These are phyloP conservation scores for Tricholoma bakamatsutake DNA, from an alignment of 768 basidiomycete species.

Conservation along the genomic window DNA sequence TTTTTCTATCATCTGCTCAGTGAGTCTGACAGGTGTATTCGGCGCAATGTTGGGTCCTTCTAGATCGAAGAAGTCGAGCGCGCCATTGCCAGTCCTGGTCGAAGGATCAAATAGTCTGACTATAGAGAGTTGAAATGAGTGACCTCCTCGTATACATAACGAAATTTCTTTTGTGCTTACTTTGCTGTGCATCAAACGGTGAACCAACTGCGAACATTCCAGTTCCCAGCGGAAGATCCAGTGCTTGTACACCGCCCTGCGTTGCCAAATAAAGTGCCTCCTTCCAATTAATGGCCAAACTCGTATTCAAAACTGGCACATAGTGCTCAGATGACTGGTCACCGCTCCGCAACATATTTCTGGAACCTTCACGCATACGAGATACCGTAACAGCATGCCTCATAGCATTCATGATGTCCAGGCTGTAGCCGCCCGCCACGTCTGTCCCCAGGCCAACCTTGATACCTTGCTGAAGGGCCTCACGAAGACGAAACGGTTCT, in stretches of 20 bases:
- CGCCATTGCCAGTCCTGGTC: slow-evolving; percentile 44
- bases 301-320: slow-evolving; percentile 3
- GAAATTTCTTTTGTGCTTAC: slow-evolving; percentile 35
- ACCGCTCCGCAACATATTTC: slow-evolving; percentile 19
- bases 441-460: slow-evolving; percentile 81
- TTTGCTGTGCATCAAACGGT: slow-evolving; percentile 71
- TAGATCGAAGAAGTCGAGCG: slow-evolving; percentile 65
- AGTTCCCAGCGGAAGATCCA: slow-evolving; percentile 45
- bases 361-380: slow-evolving; percentile 55
- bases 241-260: slow-evolving; percentile 65
- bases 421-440: slow-evolving; percentile 79
- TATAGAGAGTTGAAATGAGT: slow-evolving; percentile 16
- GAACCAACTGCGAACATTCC: slow-evolving; percentile 55
- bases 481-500: slow-evolving; percentile 60
- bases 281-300: slow-evolving; percentile 69
- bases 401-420: slow-evolving; percentile 78
- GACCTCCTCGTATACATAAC: slow-evolving; percentile 1
- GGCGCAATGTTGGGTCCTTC: slow-evolving; percentile 12
- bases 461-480: slow-evolving; percentile 59
- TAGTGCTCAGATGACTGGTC: slow-evolving; percentile 1
- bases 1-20: slow-evolving; percentile 61
- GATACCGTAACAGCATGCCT: slow-evolving; percentile 70
- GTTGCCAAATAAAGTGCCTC: slow-evolving; percentile 81
- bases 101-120: slow-evolving; percentile 42
- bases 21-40: slow-evolving; percentile 18